phyloP scores from a whole-genome alignment of 129 eudicot species.

The Deinandra increscens region DNA sequence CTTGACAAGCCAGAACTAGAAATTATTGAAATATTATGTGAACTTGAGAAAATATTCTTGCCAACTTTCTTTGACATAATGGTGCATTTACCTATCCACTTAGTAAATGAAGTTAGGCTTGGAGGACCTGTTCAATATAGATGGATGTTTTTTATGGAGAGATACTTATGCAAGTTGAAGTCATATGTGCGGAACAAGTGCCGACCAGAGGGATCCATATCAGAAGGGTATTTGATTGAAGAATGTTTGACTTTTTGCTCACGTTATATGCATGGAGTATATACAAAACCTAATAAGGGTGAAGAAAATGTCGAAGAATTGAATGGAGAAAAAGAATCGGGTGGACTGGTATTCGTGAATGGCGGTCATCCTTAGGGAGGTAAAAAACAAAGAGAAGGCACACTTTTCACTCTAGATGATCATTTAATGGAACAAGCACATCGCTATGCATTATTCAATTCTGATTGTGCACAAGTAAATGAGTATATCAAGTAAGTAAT shows the following conservation, averaged over 20 bases:
- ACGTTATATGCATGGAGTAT: constrained; percentile 1
- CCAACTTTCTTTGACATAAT: neutral
- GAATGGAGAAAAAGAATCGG: neutral
- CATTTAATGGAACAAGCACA: too few relatives aligned
- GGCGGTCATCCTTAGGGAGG: neutral
- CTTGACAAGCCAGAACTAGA: neutral
- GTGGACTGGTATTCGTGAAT: neutral
- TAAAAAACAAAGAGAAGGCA: neutral
- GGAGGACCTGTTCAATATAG: too few relatives aligned
- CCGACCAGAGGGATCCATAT: too few relatives aligned
- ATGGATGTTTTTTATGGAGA: too few relatives aligned
- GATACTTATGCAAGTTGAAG: too few relatives aligned
- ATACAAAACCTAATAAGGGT: neutral
- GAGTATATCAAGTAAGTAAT: too few relatives aligned
- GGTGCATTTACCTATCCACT: too few relatives aligned
- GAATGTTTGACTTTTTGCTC: neutral
- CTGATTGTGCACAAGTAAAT: too few relatives aligned
- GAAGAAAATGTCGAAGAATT: neutral
- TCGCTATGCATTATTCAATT: too few relatives aligned
- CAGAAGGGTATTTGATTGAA: too few relatives aligned
- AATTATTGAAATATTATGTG: neutral
- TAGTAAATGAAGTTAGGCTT: too few relatives aligned
- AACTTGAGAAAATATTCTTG: neutral
- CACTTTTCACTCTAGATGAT: neutral
- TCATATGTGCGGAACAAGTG: too few relatives aligned